Evolutionary conservation across 257 asterid species (phyloP), one percentile per base, ranked within the genome.

Genomic region (Pogostemon cablin): DNA sequence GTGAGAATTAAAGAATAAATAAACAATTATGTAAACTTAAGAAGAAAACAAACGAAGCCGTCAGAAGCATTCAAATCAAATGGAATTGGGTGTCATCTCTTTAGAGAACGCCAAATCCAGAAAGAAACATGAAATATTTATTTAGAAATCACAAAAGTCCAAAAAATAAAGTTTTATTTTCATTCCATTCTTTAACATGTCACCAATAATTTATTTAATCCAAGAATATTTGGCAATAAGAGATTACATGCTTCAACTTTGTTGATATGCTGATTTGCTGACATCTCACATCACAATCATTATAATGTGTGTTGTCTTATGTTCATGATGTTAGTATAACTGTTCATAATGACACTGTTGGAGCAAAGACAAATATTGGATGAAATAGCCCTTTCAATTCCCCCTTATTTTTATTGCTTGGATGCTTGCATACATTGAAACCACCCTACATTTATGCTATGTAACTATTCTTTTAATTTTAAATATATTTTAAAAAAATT

Each of bases 181-280:
- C 73, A 77, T 65, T n/a, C 43, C 15, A 58, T 60, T 66, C 42
- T 55, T 50, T 55, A 58, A 43, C 43, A 72, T 42, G 25, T 69
- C 71, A 74, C 80, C 78, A 71, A 75, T 62, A 40, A 64, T 20
- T 4, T 43, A 12, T 58, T n/a, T 12, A 55, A 69, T 46, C 38
- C 6, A 53, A 53, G 9, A 6, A 6, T 76, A 72, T 61, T n/a
- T 72, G 4, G 39, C 9, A 64, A 64, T 43, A 50, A 68, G 72
- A 73, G 81, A 77, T 80, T 69, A 67, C 75, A 61, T 56, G 8
- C 80, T 81, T 67, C 73, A 6, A 43, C 72, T 76, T 62, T 80
- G 65, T 67, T 32, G 67, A 76, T 81, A 77, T 62, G 50, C 48
- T 32, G 67, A 76, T 81, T 77, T 62, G 50, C 48, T 58, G 47